Evolutionary conservation across 345 rosid genomes (phyloP).

Genomic region (Eucalyptus polyanthemos): DNA sequence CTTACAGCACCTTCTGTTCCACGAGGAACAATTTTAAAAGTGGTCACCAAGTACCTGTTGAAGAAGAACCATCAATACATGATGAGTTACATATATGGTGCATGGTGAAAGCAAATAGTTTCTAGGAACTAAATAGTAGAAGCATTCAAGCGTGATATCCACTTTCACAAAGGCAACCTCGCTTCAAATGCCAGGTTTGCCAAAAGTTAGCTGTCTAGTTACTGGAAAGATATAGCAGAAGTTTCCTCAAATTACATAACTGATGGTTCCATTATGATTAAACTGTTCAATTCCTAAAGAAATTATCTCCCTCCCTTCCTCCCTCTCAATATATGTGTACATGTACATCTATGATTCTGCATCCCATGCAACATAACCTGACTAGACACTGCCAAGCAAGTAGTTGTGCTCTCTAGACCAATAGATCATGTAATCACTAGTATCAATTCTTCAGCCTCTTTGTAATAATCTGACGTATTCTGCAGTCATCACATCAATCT

Average conservation of each 20-base stretch:
- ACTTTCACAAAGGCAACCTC: background rate
- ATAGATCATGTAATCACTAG: background rate
- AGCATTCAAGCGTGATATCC: background rate
- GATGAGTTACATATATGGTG: background rate
- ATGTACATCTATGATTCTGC: background rate
- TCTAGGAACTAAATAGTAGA: background rate
- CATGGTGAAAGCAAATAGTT: background rate
- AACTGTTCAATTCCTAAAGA: background rate
- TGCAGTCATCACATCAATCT: background rate
- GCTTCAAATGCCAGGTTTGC: background rate
- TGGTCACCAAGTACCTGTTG: conserved; percentile 73
- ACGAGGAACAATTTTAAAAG: conserved; percentile 78
- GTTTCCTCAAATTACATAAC: background rate
- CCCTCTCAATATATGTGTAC: background rate
- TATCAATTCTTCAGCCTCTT: background rate
- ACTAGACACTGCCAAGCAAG: background rate
- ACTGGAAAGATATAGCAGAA: background rate
- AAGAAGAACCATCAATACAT: background rate
- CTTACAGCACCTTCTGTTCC: conserved; percentile 98
- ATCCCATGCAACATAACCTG: background rate
- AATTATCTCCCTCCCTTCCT: background rate
- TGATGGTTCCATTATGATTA: background rate
- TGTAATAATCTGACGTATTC: background rate
- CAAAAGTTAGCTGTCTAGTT: background rate
- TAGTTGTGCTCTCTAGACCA: background rate